Evolutionary conservation across 2,329 filamentous ascomycete species (phyloP).

Genomic region (Curvularia verruculosa): DNA sequence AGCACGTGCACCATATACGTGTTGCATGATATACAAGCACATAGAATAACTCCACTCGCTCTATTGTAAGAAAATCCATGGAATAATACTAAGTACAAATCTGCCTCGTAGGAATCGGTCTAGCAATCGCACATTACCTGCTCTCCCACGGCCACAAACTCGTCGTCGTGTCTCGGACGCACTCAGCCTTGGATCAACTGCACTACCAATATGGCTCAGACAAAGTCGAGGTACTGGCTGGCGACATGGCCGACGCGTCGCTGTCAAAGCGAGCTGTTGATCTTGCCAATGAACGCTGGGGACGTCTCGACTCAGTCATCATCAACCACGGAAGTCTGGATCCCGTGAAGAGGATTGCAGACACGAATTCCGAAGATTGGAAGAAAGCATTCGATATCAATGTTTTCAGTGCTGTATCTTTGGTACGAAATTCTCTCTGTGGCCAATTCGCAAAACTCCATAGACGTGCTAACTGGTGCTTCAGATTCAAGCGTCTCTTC

Average conservation of each 20-base stretch:
- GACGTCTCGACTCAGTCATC: slow-evolving; percentile 77
- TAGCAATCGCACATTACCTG: slow-evolving; percentile 65
- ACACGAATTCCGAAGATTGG: slow-evolving; percentile 76
- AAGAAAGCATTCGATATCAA: slow-evolving; percentile 79
- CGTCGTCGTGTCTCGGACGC: slow-evolving; percentile 63
- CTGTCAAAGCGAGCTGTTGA: slow-evolving; percentile 67
- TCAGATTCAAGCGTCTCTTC: slow-evolving; percentile 73
- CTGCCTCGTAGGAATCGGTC: slow-evolving; percentile 63
- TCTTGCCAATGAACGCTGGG: slow-evolving; percentile 70
- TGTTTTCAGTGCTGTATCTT: slow-evolving; percentile 79
- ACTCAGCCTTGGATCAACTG: slow-evolving; percentile 59
- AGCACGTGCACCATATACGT: neutral
- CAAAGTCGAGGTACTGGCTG: slow-evolving; percentile 62
- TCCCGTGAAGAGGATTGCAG: slow-evolving; percentile 73
- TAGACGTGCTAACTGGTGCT: neutral
- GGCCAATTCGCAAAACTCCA: no score
- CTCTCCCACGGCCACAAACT: slow-evolving; percentile 62
- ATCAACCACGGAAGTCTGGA: slow-evolving; percentile 85
- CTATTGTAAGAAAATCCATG: neutral
- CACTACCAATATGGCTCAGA: slow-evolving; percentile 55
- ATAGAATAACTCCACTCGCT: neutral
- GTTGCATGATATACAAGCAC: neutral
- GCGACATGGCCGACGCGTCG: slow-evolving; percentile 62
- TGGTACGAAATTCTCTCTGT: slow-evolving; percentile 62
- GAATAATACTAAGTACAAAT: no score